Conservation (phyloP, 179 eudicot genomes). For the Actinidia chinensis region DNA sequence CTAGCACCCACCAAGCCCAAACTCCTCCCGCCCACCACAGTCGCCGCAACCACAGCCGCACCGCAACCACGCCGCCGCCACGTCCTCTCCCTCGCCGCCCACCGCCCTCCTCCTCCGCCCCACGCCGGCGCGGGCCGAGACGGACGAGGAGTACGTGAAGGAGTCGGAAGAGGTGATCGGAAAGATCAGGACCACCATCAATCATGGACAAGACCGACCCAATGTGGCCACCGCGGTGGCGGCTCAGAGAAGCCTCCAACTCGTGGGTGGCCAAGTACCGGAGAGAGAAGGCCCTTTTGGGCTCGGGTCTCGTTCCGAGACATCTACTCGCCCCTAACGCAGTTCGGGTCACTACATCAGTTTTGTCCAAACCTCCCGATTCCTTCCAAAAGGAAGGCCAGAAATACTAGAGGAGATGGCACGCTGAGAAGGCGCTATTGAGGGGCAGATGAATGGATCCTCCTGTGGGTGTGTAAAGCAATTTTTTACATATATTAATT, state of each 20-base stretch:
- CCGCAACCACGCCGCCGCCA: constrained; percentile 42
- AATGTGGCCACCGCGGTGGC: constrained; percentile 75
- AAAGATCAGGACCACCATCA: constrained; percentile 67
- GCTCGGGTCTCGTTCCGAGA: constrained; percentile 74
- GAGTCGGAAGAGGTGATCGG: constrained; percentile 74
- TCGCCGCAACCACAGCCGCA: constrained; percentile 19
- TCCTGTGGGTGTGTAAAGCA: not conserved
- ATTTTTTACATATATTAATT: not conserved
- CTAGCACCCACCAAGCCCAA: constrained; percentile 37
- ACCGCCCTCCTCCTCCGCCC: constrained; percentile 31
- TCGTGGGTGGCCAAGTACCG: constrained; percentile 95
- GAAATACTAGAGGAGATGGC: constrained; percentile 93
- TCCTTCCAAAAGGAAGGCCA: constrained; percentile 81
- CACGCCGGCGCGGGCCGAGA: constrained; percentile 37
- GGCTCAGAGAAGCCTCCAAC: constrained; percentile 65
- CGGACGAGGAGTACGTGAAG: constrained; percentile 78
- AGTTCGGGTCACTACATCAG: constrained; percentile 93
- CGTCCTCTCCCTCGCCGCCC: constrained; percentile 37
- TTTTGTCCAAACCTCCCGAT: constrained; percentile 94
- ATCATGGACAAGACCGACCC: constrained; percentile 58
- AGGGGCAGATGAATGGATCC: constrained; percentile 56
- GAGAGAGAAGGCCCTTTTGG: constrained; percentile 70
- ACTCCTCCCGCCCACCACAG: constrained; percentile 28
- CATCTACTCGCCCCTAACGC: constrained; percentile 95
- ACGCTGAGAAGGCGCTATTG: constrained; percentile 70